Percentiles rank a stretch among this genome's conserved stretches.
Conservation (phyloP, 306 rosid species). For the Gynostemma pentaphyllum region DNA sequence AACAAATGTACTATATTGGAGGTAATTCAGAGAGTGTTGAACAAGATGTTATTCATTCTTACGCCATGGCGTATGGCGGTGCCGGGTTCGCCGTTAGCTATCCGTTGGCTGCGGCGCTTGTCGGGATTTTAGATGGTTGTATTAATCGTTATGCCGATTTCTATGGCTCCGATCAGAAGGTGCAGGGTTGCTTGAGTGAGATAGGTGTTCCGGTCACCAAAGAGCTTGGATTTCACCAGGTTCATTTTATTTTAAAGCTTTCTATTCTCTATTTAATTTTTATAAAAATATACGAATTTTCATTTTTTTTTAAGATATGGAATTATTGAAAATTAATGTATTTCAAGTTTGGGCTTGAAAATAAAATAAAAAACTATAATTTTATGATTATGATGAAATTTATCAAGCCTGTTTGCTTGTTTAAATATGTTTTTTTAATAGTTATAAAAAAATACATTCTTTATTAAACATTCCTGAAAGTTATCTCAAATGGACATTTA, state of each 20-base stretch:
- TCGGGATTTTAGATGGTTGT: slow-evolving; percentile 52
- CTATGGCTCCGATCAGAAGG: slow-evolving; percentile 60
- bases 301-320: neutral
- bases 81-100: slow-evolving; percentile 72
- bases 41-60: slow-evolving; percentile 42
- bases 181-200: slow-evolving; percentile 58
- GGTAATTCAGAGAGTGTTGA: slow-evolving; percentile 73
- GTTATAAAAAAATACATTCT: too few relatives aligned
- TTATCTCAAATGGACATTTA: too few relatives aligned
- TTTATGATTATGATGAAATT: too few relatives aligned
- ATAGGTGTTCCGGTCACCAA: slow-evolving; percentile 64
- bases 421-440: too few relatives aligned
- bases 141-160: slow-evolving; percentile 38
- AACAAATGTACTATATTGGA: slow-evolving; percentile 71
- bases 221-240: slow-evolving; percentile 86
- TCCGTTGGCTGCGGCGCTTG: slow-evolving; percentile 49
- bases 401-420: too few relatives aligned
- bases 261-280: too few relatives aligned
- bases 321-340: too few relatives aligned
- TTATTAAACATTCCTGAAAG: too few relatives aligned
- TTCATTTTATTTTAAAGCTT: neutral
- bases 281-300: neutral
- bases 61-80: slow-evolving; percentile 61
- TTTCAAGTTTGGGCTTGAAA: too few relatives aligned
- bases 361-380: too few relatives aligned